Base-by-base conservation (phyloP, 805 yeast genomes). In the Zygoascus bituminiphila region DNA sequence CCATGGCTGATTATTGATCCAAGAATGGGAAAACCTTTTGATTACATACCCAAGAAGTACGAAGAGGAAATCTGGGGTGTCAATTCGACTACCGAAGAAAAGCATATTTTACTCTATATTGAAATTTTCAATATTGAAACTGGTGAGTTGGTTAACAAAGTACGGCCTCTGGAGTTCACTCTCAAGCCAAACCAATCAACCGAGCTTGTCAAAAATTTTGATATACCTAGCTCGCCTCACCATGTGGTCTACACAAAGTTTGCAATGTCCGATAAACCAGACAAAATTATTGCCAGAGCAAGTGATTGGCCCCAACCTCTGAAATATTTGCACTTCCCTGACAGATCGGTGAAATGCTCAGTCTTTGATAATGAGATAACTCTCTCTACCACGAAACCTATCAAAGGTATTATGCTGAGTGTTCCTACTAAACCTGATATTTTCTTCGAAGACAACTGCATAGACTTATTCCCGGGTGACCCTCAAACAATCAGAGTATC, bases 281-380 rank as follows among this genome's bases (percentile, higher is more conserved):
- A 33, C 31, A 24, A 35, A 14, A 23, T 44, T 29, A 51, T 72
- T 26, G 64, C 69, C 5, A 54, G 66, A 40, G 64, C 67, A 6
- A 60, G 65, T 3, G 75, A 73, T 52, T 75, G 79, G 79, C 79
- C 79, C 0, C 78, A 76, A 54, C 75, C 75, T 4, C 54, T 73
- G 42, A 73, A 73, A 50, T 63, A 69, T 54, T 56, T 70, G 29
- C 56, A 58, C 14, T 65, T 71, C 49, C 65, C 69, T 4, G 56
- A 52, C 14, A 48, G 66, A 22, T 24, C 55, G 2, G 64, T 66
- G 4, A 40, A 54, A 4, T 35, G 58, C 15, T 51, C 52, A 12
- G 63, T 64, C 8, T n/a, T 10, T 2, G 61, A 61, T 14, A 70
- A 62, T 6, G 41, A 46, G 19, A 54, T 69, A 5, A 50, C 31